Evolutionary conservation across 345 rosid species (phyloP).

Genomic region (Rhizophora mangle): DNA sequence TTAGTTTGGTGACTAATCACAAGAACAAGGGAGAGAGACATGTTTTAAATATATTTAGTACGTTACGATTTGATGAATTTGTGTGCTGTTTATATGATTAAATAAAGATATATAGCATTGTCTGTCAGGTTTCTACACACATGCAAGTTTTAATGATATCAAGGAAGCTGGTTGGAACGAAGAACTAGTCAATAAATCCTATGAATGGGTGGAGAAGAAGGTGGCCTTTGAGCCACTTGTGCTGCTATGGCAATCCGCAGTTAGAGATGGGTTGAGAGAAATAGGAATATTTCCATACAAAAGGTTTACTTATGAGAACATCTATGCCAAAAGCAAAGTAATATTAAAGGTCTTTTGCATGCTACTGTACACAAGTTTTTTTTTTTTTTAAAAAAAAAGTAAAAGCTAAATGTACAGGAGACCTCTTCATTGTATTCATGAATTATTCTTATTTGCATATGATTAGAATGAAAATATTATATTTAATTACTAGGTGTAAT

Average conservation of each 20-base stretch:
- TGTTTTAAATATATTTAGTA: too few species aligned
- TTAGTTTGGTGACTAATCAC: too few species aligned
- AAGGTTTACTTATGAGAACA: constrained; percentile 68
- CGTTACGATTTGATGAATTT: too few species aligned
- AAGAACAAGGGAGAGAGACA: too few species aligned
- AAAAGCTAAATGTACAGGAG: neutral
- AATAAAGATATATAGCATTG: too few species aligned
- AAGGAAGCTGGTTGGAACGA: constrained; percentile 45
- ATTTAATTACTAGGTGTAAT: too few species aligned
- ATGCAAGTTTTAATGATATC: constrained; percentile 44
- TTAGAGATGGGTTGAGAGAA: constrained; percentile 64
- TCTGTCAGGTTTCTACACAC: constrained; percentile 51
- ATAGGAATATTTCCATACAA: constrained; percentile 62
- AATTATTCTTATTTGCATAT: too few species aligned
- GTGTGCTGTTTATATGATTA: too few species aligned
- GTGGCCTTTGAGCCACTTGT: constrained; percentile 49
- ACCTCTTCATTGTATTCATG: too few species aligned
- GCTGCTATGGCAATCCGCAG: constrained; percentile 70
- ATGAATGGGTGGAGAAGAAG: constrained; percentile 76
- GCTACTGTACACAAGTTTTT: constrained; percentile 42
- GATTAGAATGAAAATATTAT: too few species aligned
- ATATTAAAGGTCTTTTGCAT: constrained; percentile 46
- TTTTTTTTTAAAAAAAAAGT: constrained; percentile 9
- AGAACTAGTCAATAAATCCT: constrained; percentile 47
- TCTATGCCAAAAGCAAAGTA: constrained; percentile 19